These are phyloP conservation scores for Ascobolus immersus DNA, from an alignment of 495 filamentous ascomycete species.

Conservation along the genomic window DNA sequence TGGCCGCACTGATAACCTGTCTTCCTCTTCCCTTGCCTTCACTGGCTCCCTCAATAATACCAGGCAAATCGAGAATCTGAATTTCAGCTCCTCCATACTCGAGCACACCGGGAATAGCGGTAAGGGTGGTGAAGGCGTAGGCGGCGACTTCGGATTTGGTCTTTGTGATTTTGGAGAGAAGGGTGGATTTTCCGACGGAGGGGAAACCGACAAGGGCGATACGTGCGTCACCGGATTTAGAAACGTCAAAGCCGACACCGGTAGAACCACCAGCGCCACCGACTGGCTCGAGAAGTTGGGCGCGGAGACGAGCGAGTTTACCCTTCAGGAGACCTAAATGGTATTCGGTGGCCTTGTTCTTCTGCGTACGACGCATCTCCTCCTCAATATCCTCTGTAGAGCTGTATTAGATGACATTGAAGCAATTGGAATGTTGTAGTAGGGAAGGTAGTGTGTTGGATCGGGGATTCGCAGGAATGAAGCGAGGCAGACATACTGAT, in stretches of 20 bases:
- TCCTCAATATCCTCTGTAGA: constrained; percentile 69
- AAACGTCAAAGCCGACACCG: constrained; percentile 75
- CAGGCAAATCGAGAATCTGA: constrained; percentile 90
- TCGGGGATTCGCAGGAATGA: background rate
- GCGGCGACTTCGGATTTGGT: constrained; percentile 90
- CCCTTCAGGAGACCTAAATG: constrained; percentile 95
- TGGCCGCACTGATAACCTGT: constrained; percentile 97
- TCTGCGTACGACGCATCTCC: constrained; percentile 98
- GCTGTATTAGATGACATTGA: background rate
- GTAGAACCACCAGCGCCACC: constrained; percentile 50
- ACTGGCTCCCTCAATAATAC: constrained; percentile 92
- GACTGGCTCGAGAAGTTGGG: constrained; percentile 79
- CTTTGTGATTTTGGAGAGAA: constrained; percentile 96
- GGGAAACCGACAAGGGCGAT: constrained; percentile 96
- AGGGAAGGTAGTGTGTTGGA: constrained; percentile 1
- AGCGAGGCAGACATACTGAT: constrained; percentile 65
- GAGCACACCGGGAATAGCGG: constrained; percentile 88
- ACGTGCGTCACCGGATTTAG: constrained; percentile 87
- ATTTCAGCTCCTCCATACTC: constrained; percentile 98
- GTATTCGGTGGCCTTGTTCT: constrained; percentile 99
- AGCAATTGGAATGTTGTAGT: no score
- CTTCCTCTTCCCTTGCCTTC: constrained; percentile 91
- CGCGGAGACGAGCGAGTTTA: constrained; percentile 85
- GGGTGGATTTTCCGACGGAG: constrained; percentile 96
- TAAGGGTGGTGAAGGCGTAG: constrained; percentile 94